phyloP scores from a whole-genome alignment of 2,329 filamentous ascomycete genomes.

The Verticillium alfalfae region DNA sequence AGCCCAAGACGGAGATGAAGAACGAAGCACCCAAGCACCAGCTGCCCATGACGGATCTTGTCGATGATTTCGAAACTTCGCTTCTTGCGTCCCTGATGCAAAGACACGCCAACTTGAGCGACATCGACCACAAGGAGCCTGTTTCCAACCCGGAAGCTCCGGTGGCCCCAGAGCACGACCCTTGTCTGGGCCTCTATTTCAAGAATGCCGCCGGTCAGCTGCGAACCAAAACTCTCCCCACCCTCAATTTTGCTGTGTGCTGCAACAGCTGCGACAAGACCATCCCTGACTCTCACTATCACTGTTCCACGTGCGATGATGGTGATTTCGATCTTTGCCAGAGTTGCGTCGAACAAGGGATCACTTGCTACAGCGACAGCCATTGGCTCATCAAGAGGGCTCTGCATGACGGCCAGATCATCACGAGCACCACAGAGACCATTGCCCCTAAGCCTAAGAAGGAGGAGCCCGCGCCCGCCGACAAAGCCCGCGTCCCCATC shows the following conservation, averaged over 20 bases:
- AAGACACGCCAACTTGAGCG: conserved; percentile 9
- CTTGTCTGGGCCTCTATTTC: conserved; percentile 13
- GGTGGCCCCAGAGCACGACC: background rate
- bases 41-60: conserved; percentile 8
- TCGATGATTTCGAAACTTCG: conserved; percentile 11
- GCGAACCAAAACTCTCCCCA: conserved; percentile 10
- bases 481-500: conserved; percentile 9
- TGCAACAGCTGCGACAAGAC: conserved; percentile 84
- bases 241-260: conserved; percentile 70
- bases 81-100: conserved; percentile 11
- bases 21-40: conserved; percentile 6
- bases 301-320: conserved; percentile 88
- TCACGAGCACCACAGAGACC: conserved; percentile 80
- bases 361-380: conserved; percentile 69
- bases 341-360: conserved; percentile 67
- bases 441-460: conserved; percentile 58
- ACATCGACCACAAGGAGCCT: conserved; percentile 1
- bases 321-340: conserved; percentile 94
- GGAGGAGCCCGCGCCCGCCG: conserved; percentile 16
- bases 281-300: conserved; percentile 80
- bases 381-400: conserved; percentile 96
- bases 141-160: background rate
- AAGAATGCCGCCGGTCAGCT: no score
- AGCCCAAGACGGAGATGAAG: conserved; percentile 10
- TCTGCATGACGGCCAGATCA: conserved; percentile 70